These are phyloP conservation scores for Hypoxylon lenormandii DNA, from an alignment of 495 filamentous ascomycete genomes.

Conservation along the genomic window DNA sequence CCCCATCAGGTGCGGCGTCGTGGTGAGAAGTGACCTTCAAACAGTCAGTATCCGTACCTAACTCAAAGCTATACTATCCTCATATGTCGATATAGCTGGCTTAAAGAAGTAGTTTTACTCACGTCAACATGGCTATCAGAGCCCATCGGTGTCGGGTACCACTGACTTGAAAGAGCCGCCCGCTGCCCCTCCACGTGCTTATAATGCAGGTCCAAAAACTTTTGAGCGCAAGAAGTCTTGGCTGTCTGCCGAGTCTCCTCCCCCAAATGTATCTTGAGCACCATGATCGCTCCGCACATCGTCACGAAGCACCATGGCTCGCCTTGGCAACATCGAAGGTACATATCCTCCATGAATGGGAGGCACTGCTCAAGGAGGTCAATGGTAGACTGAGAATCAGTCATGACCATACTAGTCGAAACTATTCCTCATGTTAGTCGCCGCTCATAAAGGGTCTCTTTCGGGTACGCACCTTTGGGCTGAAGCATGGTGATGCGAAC, in stretches of 20 bases:
- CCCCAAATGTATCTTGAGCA: slow-evolving; percentile 58
- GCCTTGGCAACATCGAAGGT: slow-evolving; percentile 59
- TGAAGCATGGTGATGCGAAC: slow-evolving; percentile 60
- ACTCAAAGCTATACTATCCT: background rate
- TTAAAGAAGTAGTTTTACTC: background rate
- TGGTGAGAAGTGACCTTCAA: background rate
- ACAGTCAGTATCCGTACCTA: background rate
- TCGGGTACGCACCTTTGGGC: slow-evolving; percentile 45
- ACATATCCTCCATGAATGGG: slow-evolving; percentile 60
- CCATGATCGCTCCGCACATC: slow-evolving; percentile 58
- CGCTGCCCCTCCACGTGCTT: slow-evolving; percentile 41
- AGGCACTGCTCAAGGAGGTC: slow-evolving; percentile 60
- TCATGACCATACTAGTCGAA: slow-evolving; percentile 59
- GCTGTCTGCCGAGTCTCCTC: slow-evolving; percentile 56
- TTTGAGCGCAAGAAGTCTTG: slow-evolving; percentile 54
- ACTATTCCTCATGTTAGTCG: slow-evolving; percentile 25
- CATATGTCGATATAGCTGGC: background rate
- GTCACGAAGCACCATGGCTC: slow-evolving; percentile 62
- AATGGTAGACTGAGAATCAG: slow-evolving; percentile 59
- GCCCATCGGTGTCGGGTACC: background rate
- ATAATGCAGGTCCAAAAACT: slow-evolving; percentile 57
- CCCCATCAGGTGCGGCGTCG: background rate
- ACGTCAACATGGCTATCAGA: slow-evolving; percentile 1
- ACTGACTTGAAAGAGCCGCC: slow-evolving; percentile 4
- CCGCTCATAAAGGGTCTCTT: background rate